Percentiles rank a stretch among this genome's conserved stretches.
phyloP scores from a whole-genome alignment of 164 flowering plant species.

The Magnolia changhungtana region DNA sequence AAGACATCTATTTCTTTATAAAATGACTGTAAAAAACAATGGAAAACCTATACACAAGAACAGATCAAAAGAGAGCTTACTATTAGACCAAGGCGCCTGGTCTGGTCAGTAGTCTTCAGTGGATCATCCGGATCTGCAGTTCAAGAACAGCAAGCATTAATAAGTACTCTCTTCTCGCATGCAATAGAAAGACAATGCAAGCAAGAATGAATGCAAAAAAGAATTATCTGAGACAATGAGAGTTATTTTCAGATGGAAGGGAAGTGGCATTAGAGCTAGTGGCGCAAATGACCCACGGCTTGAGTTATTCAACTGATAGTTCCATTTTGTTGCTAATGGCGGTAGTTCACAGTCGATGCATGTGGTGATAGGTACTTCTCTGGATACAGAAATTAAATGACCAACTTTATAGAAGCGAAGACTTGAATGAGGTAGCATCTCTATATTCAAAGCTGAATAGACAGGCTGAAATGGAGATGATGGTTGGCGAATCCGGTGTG shows the following conservation, averaged over 20 bases:
- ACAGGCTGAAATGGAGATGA: not conserved
- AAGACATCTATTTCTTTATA: not conserved
- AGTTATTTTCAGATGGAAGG: not conserved
- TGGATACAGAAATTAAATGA: no score
- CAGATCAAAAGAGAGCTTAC: conserved; percentile 38
- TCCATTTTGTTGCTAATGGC: no score
- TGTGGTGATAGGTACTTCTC: no score
- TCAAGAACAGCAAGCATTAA: conserved; percentile 5
- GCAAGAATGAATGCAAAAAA: not conserved
- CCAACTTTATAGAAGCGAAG: no score
- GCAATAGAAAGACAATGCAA: not conserved
- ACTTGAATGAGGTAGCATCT: no score
- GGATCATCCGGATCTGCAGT: conserved; percentile 87
- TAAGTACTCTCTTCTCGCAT: not conserved
- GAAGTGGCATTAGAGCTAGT: not conserved
- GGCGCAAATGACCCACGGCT: no score
- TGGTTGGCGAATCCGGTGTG: not conserved
- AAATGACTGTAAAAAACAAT: not conserved
- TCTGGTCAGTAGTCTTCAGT: conserved; percentile 88
- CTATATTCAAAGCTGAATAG: no score
- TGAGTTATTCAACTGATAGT: no score
- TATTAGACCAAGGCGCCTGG: conserved; percentile 82
- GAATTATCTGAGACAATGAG: not conserved
- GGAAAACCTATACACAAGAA: not conserved
- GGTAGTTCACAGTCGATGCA: no score